phyloP scores from a whole-genome alignment of 345 rosid species.

The Eutrema heterophyllum region DNA sequence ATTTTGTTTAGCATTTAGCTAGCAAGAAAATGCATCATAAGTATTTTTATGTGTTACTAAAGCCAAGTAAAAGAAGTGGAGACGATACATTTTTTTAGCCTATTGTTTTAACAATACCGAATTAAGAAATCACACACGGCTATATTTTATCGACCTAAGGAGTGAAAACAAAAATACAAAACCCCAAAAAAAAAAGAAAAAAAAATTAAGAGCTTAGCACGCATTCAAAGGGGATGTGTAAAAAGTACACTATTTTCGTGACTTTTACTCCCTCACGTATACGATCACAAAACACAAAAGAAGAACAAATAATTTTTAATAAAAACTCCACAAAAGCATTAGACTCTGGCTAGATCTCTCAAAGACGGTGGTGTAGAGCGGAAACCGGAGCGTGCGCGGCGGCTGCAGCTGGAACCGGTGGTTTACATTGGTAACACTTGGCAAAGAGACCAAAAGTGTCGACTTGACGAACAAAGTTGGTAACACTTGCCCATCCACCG shows the following conservation, averaged over 20 bases:
- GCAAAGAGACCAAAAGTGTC: constrained; percentile 94
- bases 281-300: constrained; percentile 46
- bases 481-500: constrained; percentile 99
- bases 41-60: not conserved
- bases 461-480: constrained; percentile 81
- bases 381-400: constrained; percentile 36
- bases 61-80: constrained; percentile 9
- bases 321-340: constrained; percentile 20
- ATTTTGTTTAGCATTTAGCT: not conserved
- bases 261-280: constrained; percentile 46
- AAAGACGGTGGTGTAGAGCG: constrained; percentile 36
- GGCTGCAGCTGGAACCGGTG: constrained; percentile 42
- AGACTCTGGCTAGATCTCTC: constrained; percentile 18
- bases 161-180: constrained; percentile 13
- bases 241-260: constrained; percentile 26
- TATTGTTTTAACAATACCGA: constrained; percentile 23
- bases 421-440: constrained; percentile 96
- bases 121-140: constrained; percentile 32
- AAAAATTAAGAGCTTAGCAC: constrained; percentile 51
- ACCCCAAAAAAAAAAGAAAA: constrained; percentile 9
- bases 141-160: constrained; percentile 32
- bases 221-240: constrained; percentile 38
- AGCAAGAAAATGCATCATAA: not conserved
- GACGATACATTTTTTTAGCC: constrained; percentile 14
- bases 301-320: not conserved